A percentile compares a stretch with the other conserved stretches of the same genome.
Conservation (phyloP, 78 protist species). For the Dictyostelium brefeldianum region DNA sequence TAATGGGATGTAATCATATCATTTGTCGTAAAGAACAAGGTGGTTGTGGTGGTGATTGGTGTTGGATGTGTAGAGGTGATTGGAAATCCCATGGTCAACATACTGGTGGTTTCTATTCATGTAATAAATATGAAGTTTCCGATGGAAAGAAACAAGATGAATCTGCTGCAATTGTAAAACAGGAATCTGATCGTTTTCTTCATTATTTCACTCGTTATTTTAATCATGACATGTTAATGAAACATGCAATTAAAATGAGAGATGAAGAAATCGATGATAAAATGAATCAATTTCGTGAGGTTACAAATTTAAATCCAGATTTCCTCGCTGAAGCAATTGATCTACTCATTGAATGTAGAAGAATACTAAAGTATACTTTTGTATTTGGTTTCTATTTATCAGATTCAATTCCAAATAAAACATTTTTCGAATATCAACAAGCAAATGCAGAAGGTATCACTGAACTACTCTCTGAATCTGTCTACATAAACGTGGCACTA, state of each 20-base stretch:
- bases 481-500: conserved; percentile 48
- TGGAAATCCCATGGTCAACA: conserved; percentile 87
- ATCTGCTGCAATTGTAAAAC: conserved; percentile 3
- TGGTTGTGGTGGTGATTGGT: conserved; percentile 86
- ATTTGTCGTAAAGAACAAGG: conserved; percentile 80
- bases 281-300: conserved; percentile 45
- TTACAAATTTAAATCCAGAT: conserved; percentile 74
- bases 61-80: conserved; percentile 89
- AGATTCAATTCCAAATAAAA: conserved; percentile 47
- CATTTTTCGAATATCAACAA: conserved; percentile 85
- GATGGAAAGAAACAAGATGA: conserved; percentile 83
- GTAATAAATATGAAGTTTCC: conserved; percentile 82
- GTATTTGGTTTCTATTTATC: conserved; percentile 79
- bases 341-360: conserved; percentile 60
- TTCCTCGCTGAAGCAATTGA: conserved; percentile 59
- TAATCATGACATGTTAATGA: conserved; percentile 81
- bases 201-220: conserved; percentile 85
- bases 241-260: conserved; percentile 54
- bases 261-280: conserved; percentile 69
- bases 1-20: conserved; percentile 87
- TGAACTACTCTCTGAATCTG: conserved; percentile 64
- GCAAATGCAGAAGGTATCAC: conserved; percentile 88
- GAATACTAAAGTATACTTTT: conserved; percentile 82
- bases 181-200: conserved; percentile 82
- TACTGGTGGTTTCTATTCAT: conserved; percentile 87